phyloP scores from a whole-genome alignment of 2,329 filamentous ascomycete species.

The Alternaria atra region DNA sequence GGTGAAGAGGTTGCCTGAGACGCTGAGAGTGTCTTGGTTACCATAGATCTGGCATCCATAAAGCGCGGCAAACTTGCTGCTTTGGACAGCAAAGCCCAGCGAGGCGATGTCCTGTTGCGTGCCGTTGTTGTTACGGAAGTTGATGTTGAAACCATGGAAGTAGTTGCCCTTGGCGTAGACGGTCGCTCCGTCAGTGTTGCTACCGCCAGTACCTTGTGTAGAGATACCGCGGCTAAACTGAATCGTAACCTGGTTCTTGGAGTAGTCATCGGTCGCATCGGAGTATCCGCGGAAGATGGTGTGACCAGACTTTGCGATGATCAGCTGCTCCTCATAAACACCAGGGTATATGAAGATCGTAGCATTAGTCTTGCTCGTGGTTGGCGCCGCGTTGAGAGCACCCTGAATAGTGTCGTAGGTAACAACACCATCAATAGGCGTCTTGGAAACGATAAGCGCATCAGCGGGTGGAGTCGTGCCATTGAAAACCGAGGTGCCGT shows the following conservation, averaged over 20 bases:
- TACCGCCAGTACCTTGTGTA: conserved; percentile 46
- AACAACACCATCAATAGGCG: conserved; percentile 44
- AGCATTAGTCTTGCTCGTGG: conserved; percentile 47
- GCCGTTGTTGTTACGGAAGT: conserved; percentile 53
- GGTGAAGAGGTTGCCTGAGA: conserved; percentile 52
- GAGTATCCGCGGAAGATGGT: conserved; percentile 55
- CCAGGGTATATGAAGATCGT: conserved; percentile 56
- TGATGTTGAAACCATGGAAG: conserved; percentile 53
- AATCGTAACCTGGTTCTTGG: conserved; percentile 51
- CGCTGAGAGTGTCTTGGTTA: conserved; percentile 52
- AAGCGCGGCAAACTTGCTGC: conserved; percentile 53
- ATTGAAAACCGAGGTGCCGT: conserved; percentile 37
- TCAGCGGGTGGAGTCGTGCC: conserved; percentile 47
- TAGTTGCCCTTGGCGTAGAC: conserved; percentile 54
- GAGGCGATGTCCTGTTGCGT: conserved; percentile 51
- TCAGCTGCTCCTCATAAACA: conserved; percentile 52
- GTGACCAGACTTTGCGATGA: conserved; percentile 50
- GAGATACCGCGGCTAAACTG: conserved; percentile 49
- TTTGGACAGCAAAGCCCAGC: conserved; percentile 54
- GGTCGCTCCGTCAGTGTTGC: conserved; percentile 52
- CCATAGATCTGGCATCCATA: conserved; percentile 52
- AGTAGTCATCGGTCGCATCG: conserved; percentile 48
- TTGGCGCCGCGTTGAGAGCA: conserved; percentile 48
- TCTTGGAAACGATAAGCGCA: conserved; percentile 53
- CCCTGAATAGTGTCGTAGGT: conserved; percentile 51